These are phyloP conservation scores for Mentha longifolia DNA, from an alignment of 257 asterid genomes.

Conservation along the genomic window DNA sequence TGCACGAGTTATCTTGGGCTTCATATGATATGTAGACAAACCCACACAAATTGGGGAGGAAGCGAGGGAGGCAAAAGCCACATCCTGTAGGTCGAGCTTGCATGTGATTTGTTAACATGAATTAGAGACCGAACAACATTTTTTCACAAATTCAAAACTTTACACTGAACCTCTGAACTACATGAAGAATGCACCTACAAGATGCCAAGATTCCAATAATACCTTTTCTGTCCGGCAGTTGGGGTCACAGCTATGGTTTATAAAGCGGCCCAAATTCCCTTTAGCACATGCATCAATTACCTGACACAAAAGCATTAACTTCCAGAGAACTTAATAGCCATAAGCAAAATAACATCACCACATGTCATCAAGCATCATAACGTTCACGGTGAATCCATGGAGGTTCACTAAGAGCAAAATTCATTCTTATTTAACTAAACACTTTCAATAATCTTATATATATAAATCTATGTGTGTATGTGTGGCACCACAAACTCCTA, in stretches of 20 bases:
- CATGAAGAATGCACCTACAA: slow-evolving; percentile 13
- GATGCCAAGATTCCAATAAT: slow-evolving; percentile 33
- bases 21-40: slow-evolving; percentile 9
- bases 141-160: neutral
- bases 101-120: slow-evolving; percentile 17
- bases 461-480: neutral
- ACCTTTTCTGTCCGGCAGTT: slow-evolving; percentile 97
- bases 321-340: slow-evolving; percentile 25
- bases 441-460: neutral
- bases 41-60: slow-evolving; percentile 5
- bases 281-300: slow-evolving; percentile 93
- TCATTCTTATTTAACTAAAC: slow-evolving; percentile 18
- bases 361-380: slow-evolving; percentile 25
- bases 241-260: slow-evolving; percentile 95
- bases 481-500: slow-evolving; percentile 6
- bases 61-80: neutral
- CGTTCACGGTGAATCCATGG: slow-evolving; percentile 14
- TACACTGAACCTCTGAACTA: slow-evolving; percentile 12
- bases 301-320: slow-evolving; percentile 47
- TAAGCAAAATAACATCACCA: slow-evolving; percentile 17
- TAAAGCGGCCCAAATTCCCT: slow-evolving; percentile 92
- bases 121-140: neutral
- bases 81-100: slow-evolving; percentile 12
- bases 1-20: slow-evolving; percentile 9
- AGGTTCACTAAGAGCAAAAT: slow-evolving; percentile 24